Evolutionary conservation across 2,329 filamentous ascomycete species (phyloP).

Genomic region (Arthrobotrys musiformis): DNA sequence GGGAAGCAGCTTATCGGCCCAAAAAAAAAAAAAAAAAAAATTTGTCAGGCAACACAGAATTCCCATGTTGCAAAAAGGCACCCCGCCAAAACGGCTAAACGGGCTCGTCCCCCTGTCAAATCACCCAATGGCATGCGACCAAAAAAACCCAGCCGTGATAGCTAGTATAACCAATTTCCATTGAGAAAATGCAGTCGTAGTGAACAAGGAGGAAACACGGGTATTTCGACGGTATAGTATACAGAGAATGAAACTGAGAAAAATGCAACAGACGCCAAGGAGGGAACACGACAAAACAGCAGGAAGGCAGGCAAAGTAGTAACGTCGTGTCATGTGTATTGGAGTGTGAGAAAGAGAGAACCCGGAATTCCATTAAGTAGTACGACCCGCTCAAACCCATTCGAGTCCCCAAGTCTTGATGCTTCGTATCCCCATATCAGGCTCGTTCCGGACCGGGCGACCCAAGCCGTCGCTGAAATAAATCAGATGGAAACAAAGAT

Average conservation of each 20-base stretch:
- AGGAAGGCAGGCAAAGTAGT: background rate
- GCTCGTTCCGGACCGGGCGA: background rate
- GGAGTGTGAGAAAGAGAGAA: slow-evolving; percentile 2
- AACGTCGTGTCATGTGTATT: background rate
- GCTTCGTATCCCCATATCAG: background rate
- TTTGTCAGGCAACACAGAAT: slow-evolving; percentile 7
- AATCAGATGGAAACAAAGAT: no score
- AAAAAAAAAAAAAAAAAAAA: slow-evolving; percentile 17
- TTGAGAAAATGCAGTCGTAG: background rate
- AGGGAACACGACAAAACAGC: background rate
- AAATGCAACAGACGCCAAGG: slow-evolving; percentile 2
- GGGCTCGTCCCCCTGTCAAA: no score
- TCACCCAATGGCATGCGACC: no score
- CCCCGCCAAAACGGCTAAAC: slow-evolving; percentile 1
- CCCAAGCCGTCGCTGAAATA: background rate
- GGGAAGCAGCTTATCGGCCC: slow-evolving; percentile 12
- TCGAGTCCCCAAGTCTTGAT: background rate
- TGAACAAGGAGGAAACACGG: background rate
- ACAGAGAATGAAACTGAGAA: slow-evolving; percentile 8
- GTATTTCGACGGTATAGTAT: slow-evolving; percentile 34
- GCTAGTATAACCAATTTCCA: no score
- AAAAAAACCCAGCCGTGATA: no score
- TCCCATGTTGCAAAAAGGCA: slow-evolving; percentile 16
- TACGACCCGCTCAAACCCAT: background rate
- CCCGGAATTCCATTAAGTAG: background rate